phyloP scores from a whole-genome alignment of 306 rosid species.

The Astragalus membranaceus region DNA sequence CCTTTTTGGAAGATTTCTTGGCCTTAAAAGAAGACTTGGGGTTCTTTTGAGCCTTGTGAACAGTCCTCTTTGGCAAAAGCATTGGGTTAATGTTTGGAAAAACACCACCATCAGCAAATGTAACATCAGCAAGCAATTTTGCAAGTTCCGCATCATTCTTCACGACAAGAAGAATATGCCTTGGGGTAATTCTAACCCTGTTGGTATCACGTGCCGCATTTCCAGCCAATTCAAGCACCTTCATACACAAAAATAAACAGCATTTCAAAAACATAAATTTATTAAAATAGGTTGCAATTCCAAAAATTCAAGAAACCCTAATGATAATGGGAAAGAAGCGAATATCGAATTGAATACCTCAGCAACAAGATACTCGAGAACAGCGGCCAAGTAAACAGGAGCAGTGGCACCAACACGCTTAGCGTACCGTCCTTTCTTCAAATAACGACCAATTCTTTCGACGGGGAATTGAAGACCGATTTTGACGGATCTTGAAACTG shows the following conservation, averaged over 20 bases:
- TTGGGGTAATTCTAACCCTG: constrained; percentile 62
- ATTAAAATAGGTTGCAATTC: not conserved
- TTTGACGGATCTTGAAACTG: constrained; percentile 41
- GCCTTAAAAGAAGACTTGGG: not conserved
- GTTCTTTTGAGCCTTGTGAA: constrained; percentile 36
- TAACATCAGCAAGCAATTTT: constrained; percentile 66
- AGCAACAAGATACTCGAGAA: constrained; percentile 54
- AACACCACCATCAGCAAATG: constrained; percentile 85
- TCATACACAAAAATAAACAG: not conserved
- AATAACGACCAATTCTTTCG: constrained; percentile 49
- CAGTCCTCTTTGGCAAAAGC: constrained; percentile 60
- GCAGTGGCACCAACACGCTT: constrained; percentile 50
- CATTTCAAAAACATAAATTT: not conserved
- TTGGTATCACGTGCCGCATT: constrained; percentile 86
- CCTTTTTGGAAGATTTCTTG: too few species aligned
- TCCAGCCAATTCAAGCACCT: constrained; percentile 86
- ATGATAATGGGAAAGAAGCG: not conserved
- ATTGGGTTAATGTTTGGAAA: constrained; percentile 75
- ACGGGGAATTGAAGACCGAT: constrained; percentile 76
- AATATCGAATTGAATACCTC: constrained; percentile 28
- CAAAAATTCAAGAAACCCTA: not conserved
- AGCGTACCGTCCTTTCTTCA: constrained; percentile 57
- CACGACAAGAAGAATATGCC: constrained; percentile 61
- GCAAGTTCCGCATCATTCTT: constrained; percentile 85
- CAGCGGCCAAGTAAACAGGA: constrained; percentile 55